phyloP scores from a whole-genome alignment of 106 monocot species.

The Dioscorea alata region DNA sequence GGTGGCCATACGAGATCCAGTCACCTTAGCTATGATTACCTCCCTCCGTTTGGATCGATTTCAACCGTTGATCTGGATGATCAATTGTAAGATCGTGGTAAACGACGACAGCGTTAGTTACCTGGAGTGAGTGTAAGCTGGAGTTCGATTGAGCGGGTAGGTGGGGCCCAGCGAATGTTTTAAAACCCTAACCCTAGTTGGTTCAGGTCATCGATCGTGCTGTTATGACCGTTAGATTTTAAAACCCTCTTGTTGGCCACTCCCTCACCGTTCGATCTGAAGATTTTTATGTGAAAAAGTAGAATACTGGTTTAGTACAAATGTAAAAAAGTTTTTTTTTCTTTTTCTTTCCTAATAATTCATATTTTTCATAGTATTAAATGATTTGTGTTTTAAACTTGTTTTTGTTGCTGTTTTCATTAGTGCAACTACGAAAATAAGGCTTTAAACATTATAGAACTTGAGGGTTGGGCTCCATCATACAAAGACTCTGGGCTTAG shows the following conservation, averaged over 20 bases:
- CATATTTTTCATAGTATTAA: too few relatives aligned
- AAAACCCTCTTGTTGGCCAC: neutral
- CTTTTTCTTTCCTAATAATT: too few relatives aligned
- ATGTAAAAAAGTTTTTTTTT: too few relatives aligned
- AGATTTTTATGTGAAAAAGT: too few relatives aligned
- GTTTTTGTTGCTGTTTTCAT: too few relatives aligned
- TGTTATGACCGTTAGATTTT: neutral
- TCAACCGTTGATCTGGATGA: neutral
- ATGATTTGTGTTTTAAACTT: too few relatives aligned
- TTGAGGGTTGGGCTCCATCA: too few relatives aligned
- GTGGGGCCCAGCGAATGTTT: neutral
- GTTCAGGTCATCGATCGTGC: neutral
- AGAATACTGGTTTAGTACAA: too few relatives aligned
- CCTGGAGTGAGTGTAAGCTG: neutral
- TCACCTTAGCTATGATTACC: neutral
- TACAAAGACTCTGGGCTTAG: too few relatives aligned
- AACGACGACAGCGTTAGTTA: neutral
- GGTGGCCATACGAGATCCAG: neutral
- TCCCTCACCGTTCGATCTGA: too few relatives aligned
- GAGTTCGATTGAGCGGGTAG: neutral
- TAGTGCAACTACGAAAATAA: too few relatives aligned
- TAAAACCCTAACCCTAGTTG: neutral
- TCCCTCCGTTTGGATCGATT: neutral
- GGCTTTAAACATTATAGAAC: too few relatives aligned
- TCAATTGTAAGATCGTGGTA: neutral